Base-by-base conservation (phyloP, 1,284 basidiomycete species). In the Pseudozyma sp. region DNA sequence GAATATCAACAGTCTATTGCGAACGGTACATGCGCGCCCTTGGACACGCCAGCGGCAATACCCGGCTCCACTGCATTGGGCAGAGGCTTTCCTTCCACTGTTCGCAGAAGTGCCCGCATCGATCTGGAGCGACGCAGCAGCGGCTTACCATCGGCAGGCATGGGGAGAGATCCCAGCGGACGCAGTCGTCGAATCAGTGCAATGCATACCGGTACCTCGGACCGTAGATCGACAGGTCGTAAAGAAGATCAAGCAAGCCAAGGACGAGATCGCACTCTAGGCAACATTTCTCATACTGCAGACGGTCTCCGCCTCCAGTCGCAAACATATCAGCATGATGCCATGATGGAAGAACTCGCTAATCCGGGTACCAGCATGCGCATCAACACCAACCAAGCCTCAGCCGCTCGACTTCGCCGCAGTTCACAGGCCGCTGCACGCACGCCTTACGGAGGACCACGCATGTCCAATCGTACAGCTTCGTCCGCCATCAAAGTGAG, bases 141-240 rank as follows among this genome's bases (percentile, higher is more conserved):
- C 40, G 64, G 68, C 18, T 31, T 71, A 35, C 36, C 58, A 31
- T 64, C 68, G 16, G 52, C 58, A 3, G 48, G 50, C 1, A 71
- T 76, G 64, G 73, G 73, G 12, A 59, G 73, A 21, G 73, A 76
- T 50, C 64, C 73, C 6, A 76, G 65, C 39, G 73, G 73, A 3
- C 57, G 73, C 14, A 76, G 73, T 52, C 59, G 73, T 19, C 68
- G 73, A 6, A 70, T 76, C 63, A 76, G 69, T 16, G 73, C 73
- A 8, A 70, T 76, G 65, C 73, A 76, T 43, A 45, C 68, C 12
- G 68, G 64, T 12, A 45, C 54, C 13, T 12, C 49, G 9, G 73
- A 76, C n/a, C 68, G 68, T 5, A 59, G 73, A 36, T 52, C 64
- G 3, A 55, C 55, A 13, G 55, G 63, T 34, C 61, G 69, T n/a